Base-by-base conservation (phyloP, 345 rosid genomes). In the Camelina neglecta region DNA sequence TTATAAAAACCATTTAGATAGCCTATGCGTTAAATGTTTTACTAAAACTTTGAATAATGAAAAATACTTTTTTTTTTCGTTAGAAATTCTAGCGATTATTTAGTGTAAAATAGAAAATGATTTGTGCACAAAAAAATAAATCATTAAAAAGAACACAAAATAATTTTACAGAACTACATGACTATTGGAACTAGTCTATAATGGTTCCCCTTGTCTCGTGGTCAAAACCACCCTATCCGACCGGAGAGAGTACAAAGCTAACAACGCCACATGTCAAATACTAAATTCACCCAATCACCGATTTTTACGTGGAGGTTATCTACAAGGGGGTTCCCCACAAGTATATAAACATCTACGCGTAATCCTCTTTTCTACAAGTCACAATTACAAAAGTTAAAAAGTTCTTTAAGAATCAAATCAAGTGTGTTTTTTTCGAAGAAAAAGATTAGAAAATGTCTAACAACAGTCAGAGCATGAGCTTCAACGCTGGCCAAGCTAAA, bases 401-500 rank as follows among this genome's bases (percentile, higher is more conserved):
- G 50, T 57, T 56, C 15, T 54, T 5, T 8, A 45, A 69, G 41
- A 33, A 42, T 5, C 58, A 41, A 69, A 51, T 33, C 2, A 16
- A 41, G 11, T 58, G 31, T 29, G 31, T 24, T 49, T 41, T n/a
- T 3, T 45, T 2, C 18, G 2, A 58, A 75, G 57, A 69, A 16
- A 16, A 65, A 59, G 12, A 67, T 65, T 20, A 75, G 49, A 50
- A 11, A 67, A 73, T 77, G 85, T 85, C 85, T 15, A 82, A 71
- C 84, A 83, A 79, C 72, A 79, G 84, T 42, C 73, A 85, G 76
- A 74, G 60, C 67, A 74, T 86, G 86, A 74, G 85, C 76, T 83
- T 71, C 84, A 69, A 83, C 23, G 88, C 90, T 53, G 85, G 88
- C 54, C 81, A 85, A 75, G 85, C 86, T 80, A 79, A 88, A 70